phyloP scores from a whole-genome alignment of 2,329 filamentous ascomycete genomes.

The Colletotrichum somersetense region DNA sequence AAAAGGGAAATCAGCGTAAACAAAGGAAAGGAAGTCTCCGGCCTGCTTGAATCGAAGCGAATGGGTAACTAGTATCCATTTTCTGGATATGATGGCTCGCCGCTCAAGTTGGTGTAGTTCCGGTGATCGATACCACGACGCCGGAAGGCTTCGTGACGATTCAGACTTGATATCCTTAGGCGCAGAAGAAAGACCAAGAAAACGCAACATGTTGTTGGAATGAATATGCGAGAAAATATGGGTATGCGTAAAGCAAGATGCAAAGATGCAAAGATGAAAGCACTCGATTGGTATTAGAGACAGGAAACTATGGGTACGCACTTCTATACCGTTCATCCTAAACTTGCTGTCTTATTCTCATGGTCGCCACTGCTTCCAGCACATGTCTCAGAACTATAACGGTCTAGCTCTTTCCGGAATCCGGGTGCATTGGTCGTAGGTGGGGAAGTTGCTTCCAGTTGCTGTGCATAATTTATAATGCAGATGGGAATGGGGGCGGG shows the following conservation, averaged over 20 bases:
- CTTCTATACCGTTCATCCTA: slow-evolving; percentile 18
- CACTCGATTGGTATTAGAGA: neutral
- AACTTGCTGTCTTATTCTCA: neutral
- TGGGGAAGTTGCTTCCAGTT: slow-evolving; percentile 22
- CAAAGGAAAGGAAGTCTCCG: slow-evolving; percentile 42
- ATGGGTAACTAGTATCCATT: slow-evolving; percentile 49
- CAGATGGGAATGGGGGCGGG: slow-evolving; percentile 35
- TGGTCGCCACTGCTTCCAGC: slow-evolving; percentile 22
- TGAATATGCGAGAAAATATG: slow-evolving; percentile 8
- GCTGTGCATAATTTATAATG: neutral
- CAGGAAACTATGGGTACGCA: slow-evolving; percentile 17
- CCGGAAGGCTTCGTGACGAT: slow-evolving; percentile 44
- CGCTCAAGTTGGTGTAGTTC: slow-evolving; percentile 57
- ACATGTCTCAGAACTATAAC: neutral
- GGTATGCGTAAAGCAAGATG: neutral
- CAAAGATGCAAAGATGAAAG: neutral
- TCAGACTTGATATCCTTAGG: slow-evolving; percentile 22
- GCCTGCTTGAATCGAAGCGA: slow-evolving; percentile 41
- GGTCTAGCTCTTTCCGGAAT: neutral
- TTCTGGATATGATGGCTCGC: slow-evolving; percentile 55
- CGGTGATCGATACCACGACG: slow-evolving; percentile 45
- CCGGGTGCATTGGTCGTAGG: slow-evolving; percentile 6
- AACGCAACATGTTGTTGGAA: slow-evolving; percentile 29
- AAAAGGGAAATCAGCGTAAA: slow-evolving; percentile 44
- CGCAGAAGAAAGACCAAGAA: slow-evolving; percentile 26